Conservation (phyloP, 2,329 filamentous ascomycete genomes). For the Aspergillus tamarii region DNA sequence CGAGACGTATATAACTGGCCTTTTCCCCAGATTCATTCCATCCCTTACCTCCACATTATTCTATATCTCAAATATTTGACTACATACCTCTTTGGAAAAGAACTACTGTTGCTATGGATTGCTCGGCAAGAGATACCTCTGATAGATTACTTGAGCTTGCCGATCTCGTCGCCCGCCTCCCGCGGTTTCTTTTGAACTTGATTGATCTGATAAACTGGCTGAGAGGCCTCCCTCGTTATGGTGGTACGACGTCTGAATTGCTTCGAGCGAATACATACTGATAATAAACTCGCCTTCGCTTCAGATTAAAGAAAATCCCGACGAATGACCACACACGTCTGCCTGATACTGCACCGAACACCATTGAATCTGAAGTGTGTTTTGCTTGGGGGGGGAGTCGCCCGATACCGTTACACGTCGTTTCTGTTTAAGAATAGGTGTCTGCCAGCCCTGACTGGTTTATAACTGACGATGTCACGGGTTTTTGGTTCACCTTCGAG, state of each 20-base stretch:
- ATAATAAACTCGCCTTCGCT: background rate
- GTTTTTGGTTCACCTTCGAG: background rate
- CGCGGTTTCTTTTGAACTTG: background rate
- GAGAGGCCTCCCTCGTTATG: background rate
- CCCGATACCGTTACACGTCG: no score
- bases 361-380: background rate
- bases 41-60: background rate
- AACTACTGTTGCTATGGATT: background rate
- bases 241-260: background rate
- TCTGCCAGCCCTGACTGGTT: no score
- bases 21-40: background rate
- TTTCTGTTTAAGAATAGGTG: no score
- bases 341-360: background rate
- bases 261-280: background rate
- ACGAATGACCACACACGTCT: background rate
- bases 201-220: background rate
- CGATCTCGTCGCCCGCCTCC: background rate
- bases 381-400: background rate
- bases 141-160: background rate
- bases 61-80: background rate
- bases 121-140: background rate
- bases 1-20: background rate
- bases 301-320: background rate
- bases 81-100: background rate
- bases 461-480: no score